Base-by-base conservation (phyloP, 2,329 filamentous ascomycete species). In the Waltergamsia citrina region DNA sequence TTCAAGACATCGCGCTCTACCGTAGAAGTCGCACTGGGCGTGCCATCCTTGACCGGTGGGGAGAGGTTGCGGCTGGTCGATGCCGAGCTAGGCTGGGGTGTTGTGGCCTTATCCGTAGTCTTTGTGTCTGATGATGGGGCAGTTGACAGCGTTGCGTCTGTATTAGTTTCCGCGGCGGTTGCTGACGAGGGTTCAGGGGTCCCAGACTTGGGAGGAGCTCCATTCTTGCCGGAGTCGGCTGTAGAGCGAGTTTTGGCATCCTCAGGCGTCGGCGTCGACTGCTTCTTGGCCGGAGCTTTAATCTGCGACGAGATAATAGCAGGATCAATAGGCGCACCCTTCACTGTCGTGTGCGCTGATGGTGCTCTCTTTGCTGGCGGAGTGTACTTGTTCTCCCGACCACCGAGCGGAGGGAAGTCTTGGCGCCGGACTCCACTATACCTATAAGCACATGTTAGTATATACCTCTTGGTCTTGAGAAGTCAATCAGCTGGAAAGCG, bases 221-320 rank as follows among this genome's bases (percentile, higher is more conserved):
- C 56, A 34, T 56, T 57, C 41, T 56, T 56, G 32, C 28, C 38
- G 5, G 37, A 29, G 8, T 52, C 52, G n/a, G 49, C 35, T n/a
- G 18, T 21, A 12, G 20, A n/a, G n/a, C 42, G 43, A 7, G 38
- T 28, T 37, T 47, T 51, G 10, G 43, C 19, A 31, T 52, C 48
- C 21, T 57, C 52, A 4, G 42, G 32, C 11, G 38, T 23, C 3
- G 35, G 32, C n/a, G 36, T 29, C 3, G 36, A 39, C 29, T 52
- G 51, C 39, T 59, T 60, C 47, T 67, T 65, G 20, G 59, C 48
- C 15, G 55, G 55, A 19, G 51, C 57, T 48, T 70, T 74, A 38
- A 94, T 65, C 50, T 87, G 81, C n/a, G 86, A 80, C 6, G 85
- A 90, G 49, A 95, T 93, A 50, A 94, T 94, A 22, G 88, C 85